A percentile compares a stretch with the other conserved stretches of the same genome.
phyloP scores from a whole-genome alignment of 192 early-diverging fungal genomes.

The Coemansia javaensis region DNA sequence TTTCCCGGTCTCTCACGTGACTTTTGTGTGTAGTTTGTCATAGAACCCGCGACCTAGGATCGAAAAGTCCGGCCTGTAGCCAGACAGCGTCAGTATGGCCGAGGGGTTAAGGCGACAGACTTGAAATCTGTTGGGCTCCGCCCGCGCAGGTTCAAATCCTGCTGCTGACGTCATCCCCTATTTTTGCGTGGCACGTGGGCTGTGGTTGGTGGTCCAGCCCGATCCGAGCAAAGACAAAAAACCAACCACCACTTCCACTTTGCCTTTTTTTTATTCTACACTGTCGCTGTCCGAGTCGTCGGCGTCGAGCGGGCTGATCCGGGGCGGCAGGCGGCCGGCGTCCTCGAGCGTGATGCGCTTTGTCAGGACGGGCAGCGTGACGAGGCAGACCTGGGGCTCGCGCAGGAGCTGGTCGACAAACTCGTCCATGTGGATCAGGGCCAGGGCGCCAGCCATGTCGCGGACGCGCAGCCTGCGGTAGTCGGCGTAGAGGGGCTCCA shows the following conservation, averaged over 20 bases:
- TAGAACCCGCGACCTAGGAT: too few species aligned
- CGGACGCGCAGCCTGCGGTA: constrained; percentile 72
- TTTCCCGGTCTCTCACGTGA: too few species aligned
- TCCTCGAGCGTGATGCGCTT: constrained; percentile 82
- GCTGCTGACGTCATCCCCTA: constrained; percentile 15
- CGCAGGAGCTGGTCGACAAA: constrained; percentile 82
- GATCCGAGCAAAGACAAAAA: too few species aligned
- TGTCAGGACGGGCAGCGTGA: constrained; percentile 79
- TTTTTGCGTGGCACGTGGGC: constrained; percentile 1
- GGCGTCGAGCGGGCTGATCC: constrained; percentile 64
- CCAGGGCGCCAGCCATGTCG: constrained; percentile 32
- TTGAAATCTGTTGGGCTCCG: constrained; percentile 32
- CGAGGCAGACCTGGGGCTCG: constrained; percentile 78
- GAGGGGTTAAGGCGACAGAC: constrained; percentile 31
- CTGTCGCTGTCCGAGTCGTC: constrained; percentile 50
- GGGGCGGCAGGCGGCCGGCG: constrained; percentile 71
- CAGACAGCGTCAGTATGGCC: constrained; percentile 12
- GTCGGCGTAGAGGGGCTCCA: constrained; percentile 85
- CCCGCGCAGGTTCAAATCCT: constrained; percentile 47
- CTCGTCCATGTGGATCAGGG: constrained; percentile 77
- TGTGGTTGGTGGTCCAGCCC: background rate
- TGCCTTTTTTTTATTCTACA: too few species aligned
- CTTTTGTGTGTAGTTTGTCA: too few species aligned
- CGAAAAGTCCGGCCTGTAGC: background rate
- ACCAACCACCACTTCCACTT: too few species aligned